Conservation (phyloP, 257 asterid species). For the Solanum habrochaites region DNA sequence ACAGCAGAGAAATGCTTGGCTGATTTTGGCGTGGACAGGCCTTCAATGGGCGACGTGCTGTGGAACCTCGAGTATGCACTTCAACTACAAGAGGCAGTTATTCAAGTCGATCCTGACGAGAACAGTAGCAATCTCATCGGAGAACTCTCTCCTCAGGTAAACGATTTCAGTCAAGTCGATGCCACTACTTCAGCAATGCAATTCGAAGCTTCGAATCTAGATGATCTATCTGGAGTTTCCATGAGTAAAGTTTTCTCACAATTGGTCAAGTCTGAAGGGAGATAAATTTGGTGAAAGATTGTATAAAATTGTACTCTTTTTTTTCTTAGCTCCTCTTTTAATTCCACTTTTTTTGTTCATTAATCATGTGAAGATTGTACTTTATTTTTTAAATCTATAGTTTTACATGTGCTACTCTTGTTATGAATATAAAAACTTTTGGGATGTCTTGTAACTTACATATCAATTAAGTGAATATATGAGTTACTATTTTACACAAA, state of each 20-base stretch:
- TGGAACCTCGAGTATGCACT: constrained; percentile 56
- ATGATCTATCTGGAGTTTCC: constrained; percentile 50
- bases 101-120: constrained; percentile 46
- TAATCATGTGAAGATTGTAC: background rate
- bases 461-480: too few species aligned
- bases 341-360: constrained; percentile 4
- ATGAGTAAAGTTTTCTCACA: constrained; percentile 65
- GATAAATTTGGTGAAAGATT: constrained; percentile 12
- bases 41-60: constrained; percentile 52
- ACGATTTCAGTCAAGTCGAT: constrained; percentile 17
- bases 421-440: background rate
- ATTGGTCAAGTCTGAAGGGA: constrained; percentile 60
- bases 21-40: constrained; percentile 46
- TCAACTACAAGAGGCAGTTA: constrained; percentile 47
- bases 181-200: constrained; percentile 14
- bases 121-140: constrained; percentile 44
- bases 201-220: constrained; percentile 29
- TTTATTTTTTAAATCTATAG: background rate
- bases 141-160: constrained; percentile 31
- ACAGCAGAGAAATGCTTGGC: constrained; percentile 61
- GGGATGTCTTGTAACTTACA: background rate
- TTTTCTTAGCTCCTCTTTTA: background rate
- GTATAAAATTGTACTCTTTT: background rate
- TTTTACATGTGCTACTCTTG: background rate
- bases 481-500: background rate